A percentile compares a stretch with the other conserved stretches of the same genome.
phyloP scores from a whole-genome alignment of 1,284 basidiomycete genomes.

The Xanthoconium separans region DNA sequence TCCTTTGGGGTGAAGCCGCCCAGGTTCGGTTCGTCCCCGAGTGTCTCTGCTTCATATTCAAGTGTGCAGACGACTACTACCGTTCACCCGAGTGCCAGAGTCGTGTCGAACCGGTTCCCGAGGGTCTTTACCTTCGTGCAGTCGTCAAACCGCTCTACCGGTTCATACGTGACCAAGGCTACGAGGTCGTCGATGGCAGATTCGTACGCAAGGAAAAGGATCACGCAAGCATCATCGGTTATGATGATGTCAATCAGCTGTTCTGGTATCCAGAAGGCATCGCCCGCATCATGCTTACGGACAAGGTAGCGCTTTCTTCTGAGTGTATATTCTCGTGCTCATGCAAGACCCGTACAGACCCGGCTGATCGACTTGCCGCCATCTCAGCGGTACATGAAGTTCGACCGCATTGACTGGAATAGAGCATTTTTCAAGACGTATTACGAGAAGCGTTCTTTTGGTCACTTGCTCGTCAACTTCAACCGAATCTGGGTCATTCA shows the following conservation, averaged over 20 bases:
- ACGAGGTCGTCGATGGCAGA: constrained; percentile 95
- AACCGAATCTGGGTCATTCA: constrained; percentile 98
- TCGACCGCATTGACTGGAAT: constrained; percentile 93
- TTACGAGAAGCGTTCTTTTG: constrained; percentile 91
- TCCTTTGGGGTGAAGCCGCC: constrained; percentile 98
- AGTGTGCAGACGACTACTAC: constrained; percentile 99
- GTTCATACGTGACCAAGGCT: constrained; percentile 97
- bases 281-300: constrained; percentile 83
- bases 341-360: constrained; percentile 46
- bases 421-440: constrained; percentile 97
- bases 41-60: constrained; percentile 99
- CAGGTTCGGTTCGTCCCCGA: constrained; percentile 99
- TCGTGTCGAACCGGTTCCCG: constrained; percentile 89
- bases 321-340: neutral
- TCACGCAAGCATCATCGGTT: constrained; percentile 95
- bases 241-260: constrained; percentile 98
- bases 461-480: constrained; percentile 95
- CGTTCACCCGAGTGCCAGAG: constrained; percentile 98
- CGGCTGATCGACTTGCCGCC: constrained; percentile 88
- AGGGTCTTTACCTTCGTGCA: constrained; percentile 89
- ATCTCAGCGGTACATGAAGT: constrained; percentile 91
- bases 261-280: constrained; percentile 99
- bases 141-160: constrained; percentile 97
- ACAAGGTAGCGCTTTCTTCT: constrained; percentile 62
- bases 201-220: constrained; percentile 93